phyloP scores from a whole-genome alignment of 2,329 filamentous ascomycete genomes.

The Microsporum ferrugineum region DNA sequence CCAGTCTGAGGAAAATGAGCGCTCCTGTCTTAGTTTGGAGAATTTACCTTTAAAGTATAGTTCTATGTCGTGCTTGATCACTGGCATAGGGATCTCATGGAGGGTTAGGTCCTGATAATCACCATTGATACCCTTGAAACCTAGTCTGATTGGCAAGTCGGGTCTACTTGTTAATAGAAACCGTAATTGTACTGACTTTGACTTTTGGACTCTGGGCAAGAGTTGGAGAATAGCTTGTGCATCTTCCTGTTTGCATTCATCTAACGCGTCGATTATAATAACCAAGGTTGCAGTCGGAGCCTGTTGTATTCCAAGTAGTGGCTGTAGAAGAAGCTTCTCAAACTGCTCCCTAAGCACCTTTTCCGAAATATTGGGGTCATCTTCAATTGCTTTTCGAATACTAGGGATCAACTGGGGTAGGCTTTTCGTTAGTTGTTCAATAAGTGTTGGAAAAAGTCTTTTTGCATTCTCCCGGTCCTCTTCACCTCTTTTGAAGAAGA shows the following conservation, averaged over 20 bases:
- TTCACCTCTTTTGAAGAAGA: slow-evolving; percentile 22
- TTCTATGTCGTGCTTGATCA: slow-evolving; percentile 19
- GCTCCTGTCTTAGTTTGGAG: slow-evolving; percentile 11
- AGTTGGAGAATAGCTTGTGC: neutral
- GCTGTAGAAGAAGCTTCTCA: slow-evolving; percentile 17
- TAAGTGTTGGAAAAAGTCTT: slow-evolving; percentile 21
- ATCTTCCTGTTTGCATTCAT: slow-evolving; percentile 7
- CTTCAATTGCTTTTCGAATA: slow-evolving; percentile 16
- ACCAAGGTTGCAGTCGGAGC: neutral
- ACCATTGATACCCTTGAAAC: slow-evolving; percentile 9
- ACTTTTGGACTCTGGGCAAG: neutral
- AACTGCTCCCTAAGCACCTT: slow-evolving; percentile 21
- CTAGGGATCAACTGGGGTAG: neutral
- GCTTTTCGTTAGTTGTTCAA: neutral
- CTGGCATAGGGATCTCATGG: slow-evolving; percentile 18
- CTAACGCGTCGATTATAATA: slow-evolving; percentile 9
- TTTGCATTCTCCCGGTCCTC: slow-evolving; percentile 15
- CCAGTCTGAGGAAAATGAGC: slow-evolving; percentile 12
- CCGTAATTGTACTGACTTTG: neutral
- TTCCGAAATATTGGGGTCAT: slow-evolving; percentile 19
- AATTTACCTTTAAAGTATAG: slow-evolving; percentile 18
- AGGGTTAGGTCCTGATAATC: slow-evolving; percentile 17
- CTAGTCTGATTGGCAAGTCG: neutral
- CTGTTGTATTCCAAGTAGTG: slow-evolving; percentile 10
- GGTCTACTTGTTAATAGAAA: slow-evolving; percentile 8